Conservation (phyloP, 257 asterid species). For the Forsythia viridissima region DNA sequence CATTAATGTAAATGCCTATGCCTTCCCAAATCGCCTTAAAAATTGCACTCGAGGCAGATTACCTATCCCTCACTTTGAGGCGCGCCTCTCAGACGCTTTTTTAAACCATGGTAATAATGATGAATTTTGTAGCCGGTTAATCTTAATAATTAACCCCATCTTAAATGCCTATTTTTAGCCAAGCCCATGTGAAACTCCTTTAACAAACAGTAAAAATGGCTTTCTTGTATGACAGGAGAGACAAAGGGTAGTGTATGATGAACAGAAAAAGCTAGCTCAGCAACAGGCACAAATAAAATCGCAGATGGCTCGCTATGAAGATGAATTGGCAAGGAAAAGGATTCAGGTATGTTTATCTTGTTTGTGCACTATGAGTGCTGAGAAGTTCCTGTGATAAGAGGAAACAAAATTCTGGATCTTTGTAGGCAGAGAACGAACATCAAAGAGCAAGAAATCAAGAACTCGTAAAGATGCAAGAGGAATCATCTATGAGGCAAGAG, state of each 20-base stretch:
- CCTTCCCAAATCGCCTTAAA: too few relatives aligned
- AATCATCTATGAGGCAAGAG: conserved; percentile 86
- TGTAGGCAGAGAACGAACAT: conserved; percentile 87
- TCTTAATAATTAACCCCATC: too few relatives aligned
- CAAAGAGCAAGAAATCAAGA: conserved; percentile 91
- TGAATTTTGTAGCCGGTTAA: too few relatives aligned
- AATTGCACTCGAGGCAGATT: too few relatives aligned
- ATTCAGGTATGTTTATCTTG: conserved; percentile 61
- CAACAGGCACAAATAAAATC: conserved; percentile 84
- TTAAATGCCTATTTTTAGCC: too few relatives aligned
- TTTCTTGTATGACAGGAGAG: conserved; percentile 62
- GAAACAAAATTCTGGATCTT: conserved; percentile 16
- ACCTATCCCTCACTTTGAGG: too few relatives aligned
- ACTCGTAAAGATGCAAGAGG: conserved; percentile 93
- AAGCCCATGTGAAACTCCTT: too few relatives aligned
- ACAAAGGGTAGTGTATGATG: conserved; percentile 70
- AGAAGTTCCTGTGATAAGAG: background rate
- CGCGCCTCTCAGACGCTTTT: too few relatives aligned
- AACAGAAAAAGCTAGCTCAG: conserved; percentile 82
- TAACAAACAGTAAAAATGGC: background rate
- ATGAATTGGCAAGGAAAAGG: conserved; percentile 92
- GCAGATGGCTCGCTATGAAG: conserved; percentile 82
- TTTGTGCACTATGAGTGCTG: background rate
- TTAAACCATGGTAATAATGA: too few relatives aligned
- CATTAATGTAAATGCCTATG: too few relatives aligned